Percentiles rank a stretch among this genome's conserved stretches.
Evolutionary conservation across 2,329 filamentous ascomycete genomes (phyloP).

Genomic region (Colletotrichum tabaci): DNA sequence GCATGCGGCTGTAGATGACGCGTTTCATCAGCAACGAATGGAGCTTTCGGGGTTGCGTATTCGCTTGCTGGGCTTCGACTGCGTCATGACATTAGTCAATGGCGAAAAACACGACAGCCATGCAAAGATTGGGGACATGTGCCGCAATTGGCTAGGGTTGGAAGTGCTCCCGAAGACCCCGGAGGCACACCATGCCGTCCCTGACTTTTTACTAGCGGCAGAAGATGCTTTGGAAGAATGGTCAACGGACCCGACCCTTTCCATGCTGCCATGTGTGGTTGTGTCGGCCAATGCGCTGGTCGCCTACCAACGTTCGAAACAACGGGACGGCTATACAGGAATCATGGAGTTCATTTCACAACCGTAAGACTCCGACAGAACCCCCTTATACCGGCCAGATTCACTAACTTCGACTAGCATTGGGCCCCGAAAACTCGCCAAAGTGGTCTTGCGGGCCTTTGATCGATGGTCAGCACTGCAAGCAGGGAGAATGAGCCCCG

Average conservation of each 20-base stretch:
- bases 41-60: not conserved
- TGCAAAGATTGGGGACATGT: slow-evolving; percentile 39
- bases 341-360: slow-evolving; percentile 54
- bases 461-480: not conserved
- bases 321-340: slow-evolving; percentile 40
- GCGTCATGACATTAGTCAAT: not conserved
- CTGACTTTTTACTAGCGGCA: not conserved
- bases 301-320: slow-evolving; percentile 45
- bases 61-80: slow-evolving; percentile 3
- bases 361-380: slow-evolving; percentile 46
- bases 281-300: slow-evolving; percentile 50
- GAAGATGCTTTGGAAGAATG: not conserved
- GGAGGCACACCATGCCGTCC: not conserved
- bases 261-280: slow-evolving; percentile 44
- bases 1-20: not conserved
- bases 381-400: too few relatives aligned
- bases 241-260: not conserved
- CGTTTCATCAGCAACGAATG: slow-evolving; percentile 43
- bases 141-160: not conserved
- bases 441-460: slow-evolving; percentile 44
- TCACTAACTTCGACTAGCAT: slow-evolving; percentile 43
- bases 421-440: slow-evolving; percentile 54
- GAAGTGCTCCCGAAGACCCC: not conserved
- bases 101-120: not conserved
- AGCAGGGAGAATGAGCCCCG: not conserved